Percentiles rank a stretch among this genome's conserved stretches.
These are phyloP conservation scores for Odonthalia washingtoniensis DNA, from an alignment of 31 red algal genomes.

Conservation along the genomic window DNA sequence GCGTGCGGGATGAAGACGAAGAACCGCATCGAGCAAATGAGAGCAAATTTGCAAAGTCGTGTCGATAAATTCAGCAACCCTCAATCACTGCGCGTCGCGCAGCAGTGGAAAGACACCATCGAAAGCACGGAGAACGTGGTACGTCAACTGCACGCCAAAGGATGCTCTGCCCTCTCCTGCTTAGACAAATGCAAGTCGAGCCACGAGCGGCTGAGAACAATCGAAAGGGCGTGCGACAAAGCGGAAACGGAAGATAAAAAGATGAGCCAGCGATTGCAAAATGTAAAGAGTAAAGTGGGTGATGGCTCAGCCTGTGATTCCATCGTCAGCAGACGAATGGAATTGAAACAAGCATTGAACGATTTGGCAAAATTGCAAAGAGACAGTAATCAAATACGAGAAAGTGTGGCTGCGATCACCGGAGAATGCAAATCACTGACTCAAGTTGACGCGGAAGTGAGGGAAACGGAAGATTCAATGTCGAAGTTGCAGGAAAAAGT, in stretches of 20 bases:
- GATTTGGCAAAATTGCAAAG: conserved; percentile 47
- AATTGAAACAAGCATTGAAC: conserved; percentile 43
- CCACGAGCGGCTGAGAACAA: not conserved
- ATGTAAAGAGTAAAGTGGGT: too few relatives aligned
- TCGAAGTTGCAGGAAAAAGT: conserved; percentile 40
- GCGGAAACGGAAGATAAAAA: conserved; percentile 23
- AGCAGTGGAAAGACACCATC: conserved; percentile 14
- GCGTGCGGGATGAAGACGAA: conserved; percentile 60
- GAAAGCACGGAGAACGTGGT: conserved; percentile 32
- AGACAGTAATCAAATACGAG: conserved; percentile 14
- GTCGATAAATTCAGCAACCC: conserved; percentile 55
- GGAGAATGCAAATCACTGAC: conserved; percentile 35
- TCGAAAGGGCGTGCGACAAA: not conserved
- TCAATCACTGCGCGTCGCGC: conserved; percentile 16
- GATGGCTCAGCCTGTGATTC: too few relatives aligned
- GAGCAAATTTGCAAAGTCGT: conserved; percentile 45
- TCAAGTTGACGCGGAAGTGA: conserved; percentile 52
- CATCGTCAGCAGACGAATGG: conserved; percentile 36
- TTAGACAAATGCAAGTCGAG: conserved; percentile 19
- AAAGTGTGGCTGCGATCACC: not conserved
- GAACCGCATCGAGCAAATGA: conserved; percentile 52
- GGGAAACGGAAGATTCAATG: conserved; percentile 45
- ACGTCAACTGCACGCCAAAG: conserved; percentile 31
- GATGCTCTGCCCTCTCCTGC: conserved; percentile 28
- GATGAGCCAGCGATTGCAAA: too few relatives aligned